A percentile compares a stretch with the other conserved stretches of the same genome.
Evolutionary conservation across 306 rosid species (phyloP).

Genomic region (Carpinus fangiana): DNA sequence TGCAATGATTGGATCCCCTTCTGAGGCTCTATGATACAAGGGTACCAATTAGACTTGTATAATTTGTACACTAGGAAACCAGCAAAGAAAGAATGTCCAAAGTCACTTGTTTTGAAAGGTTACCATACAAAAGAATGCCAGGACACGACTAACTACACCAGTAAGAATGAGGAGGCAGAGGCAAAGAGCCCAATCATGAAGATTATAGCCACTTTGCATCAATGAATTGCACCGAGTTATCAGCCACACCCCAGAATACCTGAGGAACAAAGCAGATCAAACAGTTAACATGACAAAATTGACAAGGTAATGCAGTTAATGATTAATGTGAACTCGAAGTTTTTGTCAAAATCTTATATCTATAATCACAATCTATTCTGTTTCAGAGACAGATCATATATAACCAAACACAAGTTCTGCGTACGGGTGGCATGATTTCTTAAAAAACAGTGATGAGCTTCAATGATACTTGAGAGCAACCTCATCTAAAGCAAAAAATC

Average conservation of each 20-base stretch:
- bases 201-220: slow-evolving; percentile 47
- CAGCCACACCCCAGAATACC: slow-evolving; percentile 87
- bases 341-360: background rate
- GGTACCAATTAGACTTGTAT: background rate
- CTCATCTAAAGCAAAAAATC: background rate
- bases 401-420: background rate
- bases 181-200: slow-evolving; percentile 62
- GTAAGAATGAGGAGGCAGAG: slow-evolving; percentile 40
- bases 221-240: slow-evolving; percentile 79
- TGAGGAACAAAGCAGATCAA: slow-evolving; percentile 27
- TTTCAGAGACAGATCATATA: background rate
- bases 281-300: slow-evolving; percentile 9
- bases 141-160: slow-evolving; percentile 45
- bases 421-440: background rate
- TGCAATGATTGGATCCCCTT: background rate
- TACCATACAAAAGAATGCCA: slow-evolving; percentile 53
- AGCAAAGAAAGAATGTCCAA: slow-evolving; percentile 7
- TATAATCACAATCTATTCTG: background rate
- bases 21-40: slow-evolving; percentile 5
- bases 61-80: background rate
- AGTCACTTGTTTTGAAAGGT: slow-evolving; percentile 44
- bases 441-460: background rate
- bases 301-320: background rate
- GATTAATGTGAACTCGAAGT: background rate
- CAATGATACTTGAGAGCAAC: background rate